A percentile compares a stretch with the other conserved stretches of the same genome.
phyloP scores from a whole-genome alignment of 306 rosid species.

The Rosa persica region DNA sequence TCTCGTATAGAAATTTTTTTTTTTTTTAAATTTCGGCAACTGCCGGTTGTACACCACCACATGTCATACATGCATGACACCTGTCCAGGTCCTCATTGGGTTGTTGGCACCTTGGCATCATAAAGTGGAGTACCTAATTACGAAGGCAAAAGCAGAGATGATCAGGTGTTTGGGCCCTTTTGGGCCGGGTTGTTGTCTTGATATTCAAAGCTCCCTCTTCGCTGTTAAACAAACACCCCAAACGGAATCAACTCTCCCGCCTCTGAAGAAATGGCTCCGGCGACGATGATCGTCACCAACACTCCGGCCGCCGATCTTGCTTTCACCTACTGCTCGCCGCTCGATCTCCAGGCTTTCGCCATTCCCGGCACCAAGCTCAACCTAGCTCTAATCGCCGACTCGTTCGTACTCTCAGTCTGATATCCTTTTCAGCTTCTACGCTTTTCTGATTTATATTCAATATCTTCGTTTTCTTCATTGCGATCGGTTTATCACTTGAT shows the following conservation, averaged over 20 bases:
- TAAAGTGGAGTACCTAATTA: no score
- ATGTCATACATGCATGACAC: no score
- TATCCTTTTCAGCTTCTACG: slow-evolving; percentile 48
- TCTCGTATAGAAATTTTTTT: no score
- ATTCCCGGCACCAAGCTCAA: slow-evolving; percentile 50
- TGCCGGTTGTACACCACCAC: no score
- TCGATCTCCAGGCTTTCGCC: slow-evolving; percentile 69
- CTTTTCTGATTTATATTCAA: background rate
- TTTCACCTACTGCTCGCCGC: slow-evolving; percentile 56
- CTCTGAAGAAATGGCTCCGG: slow-evolving; percentile 22
- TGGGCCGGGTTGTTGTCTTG: background rate
- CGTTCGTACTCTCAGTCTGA: slow-evolving; percentile 69
- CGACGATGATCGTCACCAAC: slow-evolving; percentile 56
- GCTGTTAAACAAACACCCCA: background rate
- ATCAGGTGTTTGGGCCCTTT: no score
- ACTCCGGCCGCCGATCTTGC: slow-evolving; percentile 75
- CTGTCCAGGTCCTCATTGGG: no score
- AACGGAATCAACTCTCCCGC: background rate
- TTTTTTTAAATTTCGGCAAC: no score
- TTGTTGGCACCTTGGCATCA: no score
- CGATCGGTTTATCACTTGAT: background rate
- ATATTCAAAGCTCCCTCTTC: background rate
- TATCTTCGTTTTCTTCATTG: background rate
- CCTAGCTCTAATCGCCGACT: slow-evolving; percentile 62
- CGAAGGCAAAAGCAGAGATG: no score